These are phyloP conservation scores for Moelleriella libera DNA, from an alignment of 2,329 filamentous ascomycete species.

Conservation along the genomic window DNA sequence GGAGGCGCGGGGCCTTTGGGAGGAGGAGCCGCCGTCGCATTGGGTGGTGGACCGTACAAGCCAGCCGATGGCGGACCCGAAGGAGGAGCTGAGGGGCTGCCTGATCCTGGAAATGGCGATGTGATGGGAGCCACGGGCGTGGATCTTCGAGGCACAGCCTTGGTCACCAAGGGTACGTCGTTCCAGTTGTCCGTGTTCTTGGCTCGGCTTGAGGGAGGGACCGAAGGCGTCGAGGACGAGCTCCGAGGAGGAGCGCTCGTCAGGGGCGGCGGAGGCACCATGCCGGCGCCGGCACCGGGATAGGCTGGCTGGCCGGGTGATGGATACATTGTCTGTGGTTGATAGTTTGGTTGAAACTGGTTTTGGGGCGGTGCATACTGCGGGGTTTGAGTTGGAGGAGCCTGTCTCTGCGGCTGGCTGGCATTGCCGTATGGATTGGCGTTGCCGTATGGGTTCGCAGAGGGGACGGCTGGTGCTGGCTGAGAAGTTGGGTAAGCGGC, in stretches of 20 bases:
- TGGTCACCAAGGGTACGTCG: constrained; percentile 76
- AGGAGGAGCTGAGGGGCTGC: constrained; percentile 21
- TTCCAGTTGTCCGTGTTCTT: constrained; percentile 81
- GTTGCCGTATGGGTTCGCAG: constrained; percentile 4
- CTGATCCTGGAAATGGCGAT: constrained; percentile 63
- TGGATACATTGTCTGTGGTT: constrained; percentile 29
- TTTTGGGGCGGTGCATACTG: constrained; percentile 23
- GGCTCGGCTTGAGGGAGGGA: constrained; percentile 52
- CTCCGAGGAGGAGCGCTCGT: constrained; percentile 30
- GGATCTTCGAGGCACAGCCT: constrained; percentile 55
- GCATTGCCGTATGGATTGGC: constrained; percentile 13
- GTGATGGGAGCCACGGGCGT: constrained; percentile 61
- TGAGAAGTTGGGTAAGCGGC: constrained; percentile 36
- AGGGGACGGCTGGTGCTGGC: constrained; percentile 12
- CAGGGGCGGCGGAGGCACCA: constrained; percentile 15
- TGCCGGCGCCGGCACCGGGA: constrained; percentile 14
- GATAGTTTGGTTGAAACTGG: constrained; percentile 16
- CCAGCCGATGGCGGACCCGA: constrained; percentile 19
- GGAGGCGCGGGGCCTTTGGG: constrained; percentile 55
- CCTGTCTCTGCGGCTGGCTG: constrained; percentile 10
- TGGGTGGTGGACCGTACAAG: constrained; percentile 47
- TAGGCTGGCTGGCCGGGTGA: constrained; percentile 29
- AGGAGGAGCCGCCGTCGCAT: constrained; percentile 65
- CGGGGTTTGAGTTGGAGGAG: constrained; percentile 16
- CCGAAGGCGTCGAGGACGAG: constrained; percentile 47